A percentile compares a stretch with the other conserved stretches of the same genome.
Evolutionary conservation across 148 eudicot species (phyloP).

Genomic region (Nepenthes mirabilis): DNA sequence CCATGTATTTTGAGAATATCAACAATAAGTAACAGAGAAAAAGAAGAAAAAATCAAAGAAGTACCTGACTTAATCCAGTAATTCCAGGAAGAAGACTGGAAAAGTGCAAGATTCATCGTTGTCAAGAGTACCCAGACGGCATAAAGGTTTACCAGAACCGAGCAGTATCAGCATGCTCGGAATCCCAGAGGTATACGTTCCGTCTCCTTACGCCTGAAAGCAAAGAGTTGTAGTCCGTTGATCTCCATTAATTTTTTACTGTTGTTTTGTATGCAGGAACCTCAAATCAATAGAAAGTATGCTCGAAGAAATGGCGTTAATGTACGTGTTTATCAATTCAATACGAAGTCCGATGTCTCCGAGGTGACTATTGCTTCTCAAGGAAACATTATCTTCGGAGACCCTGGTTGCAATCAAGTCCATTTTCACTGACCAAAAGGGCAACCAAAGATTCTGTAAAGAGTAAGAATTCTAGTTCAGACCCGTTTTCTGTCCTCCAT

Average conservation of each 20-base stretch:
- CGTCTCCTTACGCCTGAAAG: background rate
- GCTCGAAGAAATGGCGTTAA: constrained; percentile 23
- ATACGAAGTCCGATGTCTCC: constrained; percentile 54
- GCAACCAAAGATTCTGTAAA: constrained; percentile 18
- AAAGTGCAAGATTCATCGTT: constrained; percentile 28
- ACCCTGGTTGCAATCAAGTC: constrained; percentile 24
- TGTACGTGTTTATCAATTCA: constrained; percentile 20
- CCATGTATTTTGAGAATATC: too few relatives aligned
- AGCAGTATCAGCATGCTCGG: constrained; percentile 38
- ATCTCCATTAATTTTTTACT: background rate
- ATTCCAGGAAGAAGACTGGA: constrained; percentile 32
- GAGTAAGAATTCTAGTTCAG: constrained; percentile 10
- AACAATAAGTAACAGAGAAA: too few relatives aligned
- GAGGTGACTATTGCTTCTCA: constrained; percentile 44
- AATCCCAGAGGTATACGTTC: constrained; percentile 23
- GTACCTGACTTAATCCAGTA: background rate
- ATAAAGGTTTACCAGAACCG: constrained; percentile 34
- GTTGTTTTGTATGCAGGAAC: constrained; percentile 17
- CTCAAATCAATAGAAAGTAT: constrained; percentile 21
- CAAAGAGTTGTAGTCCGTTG: background rate
- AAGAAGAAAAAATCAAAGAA: too few relatives aligned
- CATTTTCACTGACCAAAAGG: constrained; percentile 27
- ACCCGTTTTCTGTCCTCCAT: constrained; percentile 17
- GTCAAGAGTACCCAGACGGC: constrained; percentile 36
- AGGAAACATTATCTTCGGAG: constrained; percentile 26